phyloP scores from a whole-genome alignment of 2,329 filamentous ascomycete genomes.

The Fusarium sp. region DNA sequence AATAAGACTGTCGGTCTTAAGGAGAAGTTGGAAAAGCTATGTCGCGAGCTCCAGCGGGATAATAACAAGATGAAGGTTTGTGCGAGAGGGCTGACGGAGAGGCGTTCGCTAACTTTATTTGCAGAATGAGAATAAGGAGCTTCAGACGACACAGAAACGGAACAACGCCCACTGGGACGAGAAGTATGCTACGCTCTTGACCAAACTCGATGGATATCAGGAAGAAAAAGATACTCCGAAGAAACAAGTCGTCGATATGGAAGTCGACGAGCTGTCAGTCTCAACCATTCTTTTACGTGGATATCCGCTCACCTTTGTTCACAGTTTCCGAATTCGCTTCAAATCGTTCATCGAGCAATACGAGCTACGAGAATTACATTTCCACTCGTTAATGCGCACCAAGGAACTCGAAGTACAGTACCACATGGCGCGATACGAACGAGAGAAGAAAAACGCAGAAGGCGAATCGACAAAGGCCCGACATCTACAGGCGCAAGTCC shows the following conservation, averaged over 20 bases:
- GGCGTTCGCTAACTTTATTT: constrained; percentile 35
- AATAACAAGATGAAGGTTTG: constrained; percentile 97
- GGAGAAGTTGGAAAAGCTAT: constrained; percentile 96
- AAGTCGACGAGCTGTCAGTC: constrained; percentile 85
- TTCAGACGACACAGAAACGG: constrained; percentile 84
- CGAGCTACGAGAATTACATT: constrained; percentile 92
- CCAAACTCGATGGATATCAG: constrained; percentile 88
- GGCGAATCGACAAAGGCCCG: constrained; percentile 80
- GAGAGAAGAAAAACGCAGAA: constrained; percentile 88
- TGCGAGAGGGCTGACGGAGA: neutral
- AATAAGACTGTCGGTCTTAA: constrained; percentile 91
- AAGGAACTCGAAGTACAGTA: constrained; percentile 97
- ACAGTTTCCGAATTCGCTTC: constrained; percentile 82
- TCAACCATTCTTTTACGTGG: neutral
- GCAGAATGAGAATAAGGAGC: constrained; percentile 90
- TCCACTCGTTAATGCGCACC: constrained; percentile 87
- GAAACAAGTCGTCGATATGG: constrained; percentile 81
- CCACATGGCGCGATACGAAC: constrained; percentile 86
- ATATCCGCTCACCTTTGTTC: constrained; percentile 3
- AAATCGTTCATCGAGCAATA: constrained; percentile 97
- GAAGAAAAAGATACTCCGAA: constrained; percentile 85
- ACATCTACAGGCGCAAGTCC: constrained; percentile 88
- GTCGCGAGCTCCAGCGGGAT: constrained; percentile 91
- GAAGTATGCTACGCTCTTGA: constrained; percentile 80
- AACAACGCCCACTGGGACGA: constrained; percentile 86